Percentiles rank a stretch among this genome's conserved stretches.
These are phyloP conservation scores for Boletus nobilissimus DNA, from an alignment of 1,284 basidiomycete genomes.

Conservation along the genomic window DNA sequence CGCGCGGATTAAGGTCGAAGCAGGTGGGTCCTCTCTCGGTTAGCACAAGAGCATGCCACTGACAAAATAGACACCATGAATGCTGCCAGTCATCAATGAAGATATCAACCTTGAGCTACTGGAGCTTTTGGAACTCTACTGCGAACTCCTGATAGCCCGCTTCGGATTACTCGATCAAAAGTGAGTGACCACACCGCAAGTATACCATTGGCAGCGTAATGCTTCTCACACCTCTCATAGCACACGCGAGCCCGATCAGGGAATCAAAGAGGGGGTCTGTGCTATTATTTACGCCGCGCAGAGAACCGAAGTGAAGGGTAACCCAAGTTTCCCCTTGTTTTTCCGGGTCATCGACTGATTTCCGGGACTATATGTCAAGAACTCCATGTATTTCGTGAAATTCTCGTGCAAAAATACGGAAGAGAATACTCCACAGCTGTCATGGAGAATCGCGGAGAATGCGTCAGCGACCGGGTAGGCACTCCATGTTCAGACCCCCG, in stretches of 20 bases:
- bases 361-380: slow-evolving; percentile 59
- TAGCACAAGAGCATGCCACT: slow-evolving; percentile 14
- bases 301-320: slow-evolving; percentile 90
- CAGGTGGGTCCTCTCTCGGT: slow-evolving; percentile 58
- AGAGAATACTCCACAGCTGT: slow-evolving; percentile 83
- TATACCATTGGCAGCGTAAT: slow-evolving; percentile 2
- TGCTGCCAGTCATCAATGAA: slow-evolving; percentile 77
- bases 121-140: slow-evolving; percentile 93
- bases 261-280: slow-evolving; percentile 78
- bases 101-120: slow-evolving; percentile 88
- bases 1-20: slow-evolving; percentile 85
- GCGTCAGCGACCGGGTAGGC: slow-evolving; percentile 82
- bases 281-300: slow-evolving; percentile 92
- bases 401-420: slow-evolving; percentile 94
- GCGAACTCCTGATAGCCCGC: slow-evolving; percentile 90
- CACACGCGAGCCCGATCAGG: slow-evolving; percentile 84
- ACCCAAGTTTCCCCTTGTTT: slow-evolving; percentile 13
- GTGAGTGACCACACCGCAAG: slow-evolving; percentile 54
- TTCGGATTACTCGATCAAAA: slow-evolving; percentile 91
- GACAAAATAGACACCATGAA: slow-evolving; percentile 9
- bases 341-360: neutral
- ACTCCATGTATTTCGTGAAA: slow-evolving; percentile 89
- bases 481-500: slow-evolving; percentile 17
- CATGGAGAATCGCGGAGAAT: slow-evolving; percentile 85
- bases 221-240: slow-evolving; percentile 51